Evolutionary conservation across 495 filamentous ascomycete species (phyloP).

Genomic region (Annulohypoxylon stygium): DNA sequence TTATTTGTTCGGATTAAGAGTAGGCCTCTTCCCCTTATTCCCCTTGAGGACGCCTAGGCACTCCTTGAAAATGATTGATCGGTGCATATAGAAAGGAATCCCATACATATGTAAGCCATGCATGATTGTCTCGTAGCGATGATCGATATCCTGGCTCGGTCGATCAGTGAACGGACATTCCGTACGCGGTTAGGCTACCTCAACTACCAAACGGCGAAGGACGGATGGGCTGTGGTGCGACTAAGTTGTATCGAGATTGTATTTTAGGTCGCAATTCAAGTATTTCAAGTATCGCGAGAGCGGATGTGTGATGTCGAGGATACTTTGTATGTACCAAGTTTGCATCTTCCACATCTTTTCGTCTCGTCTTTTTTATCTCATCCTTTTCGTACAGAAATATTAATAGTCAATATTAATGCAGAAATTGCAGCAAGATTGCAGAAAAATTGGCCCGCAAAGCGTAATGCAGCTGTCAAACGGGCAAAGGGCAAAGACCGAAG

Average conservation of each 20-base stretch:
- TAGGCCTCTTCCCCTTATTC: slow-evolving; percentile 3
- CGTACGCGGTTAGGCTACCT: slow-evolving; percentile 42
- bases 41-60: slow-evolving; percentile 4
- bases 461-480: slow-evolving; percentile 40
- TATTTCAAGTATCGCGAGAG: slow-evolving; percentile 11
- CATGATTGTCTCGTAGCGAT: slow-evolving; percentile 40
- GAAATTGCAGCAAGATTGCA: not conserved
- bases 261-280: not conserved
- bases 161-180: slow-evolving; percentile 41
- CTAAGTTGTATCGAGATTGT: slow-evolving; percentile 16
- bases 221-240: slow-evolving; percentile 23
- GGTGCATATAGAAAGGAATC: slow-evolving; percentile 17
- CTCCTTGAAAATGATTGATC: slow-evolving; percentile 17
- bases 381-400: slow-evolving; percentile 4
- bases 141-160: slow-evolving; percentile 45
- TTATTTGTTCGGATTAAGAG: slow-evolving; percentile 29
- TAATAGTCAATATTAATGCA: slow-evolving; percentile 27
- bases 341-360: not conserved
- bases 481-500: slow-evolving; percentile 9
- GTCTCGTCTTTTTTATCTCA: slow-evolving; percentile 2
- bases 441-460: not conserved
- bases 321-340: slow-evolving; percentile 21
- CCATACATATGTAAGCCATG: slow-evolving; percentile 22
- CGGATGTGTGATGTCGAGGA: slow-evolving; percentile 13
- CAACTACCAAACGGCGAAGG: slow-evolving; percentile 11